Evolutionary conservation across 352 stramenopile genomes (phyloP), one percentile per base, ranked within the genome.

Genomic region (Globisporangium acanthophoron): DNA sequence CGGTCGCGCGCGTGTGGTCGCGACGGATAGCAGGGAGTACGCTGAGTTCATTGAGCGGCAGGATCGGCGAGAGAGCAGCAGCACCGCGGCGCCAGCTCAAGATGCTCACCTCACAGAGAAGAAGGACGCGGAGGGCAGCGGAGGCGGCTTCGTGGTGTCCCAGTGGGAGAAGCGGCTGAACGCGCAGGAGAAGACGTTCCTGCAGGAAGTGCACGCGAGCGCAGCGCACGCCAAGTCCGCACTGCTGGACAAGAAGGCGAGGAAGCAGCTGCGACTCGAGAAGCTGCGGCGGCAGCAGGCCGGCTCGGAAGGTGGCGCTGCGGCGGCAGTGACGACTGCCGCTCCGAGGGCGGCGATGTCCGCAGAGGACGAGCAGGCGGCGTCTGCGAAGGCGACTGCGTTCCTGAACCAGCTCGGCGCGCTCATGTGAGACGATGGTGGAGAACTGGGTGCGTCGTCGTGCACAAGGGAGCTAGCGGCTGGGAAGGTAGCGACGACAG

Each of bases 111-210:
- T 27, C n/a, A 3, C 46, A 11, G 5, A 6, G 27, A 13, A 43
- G 13, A 43, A 15, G 8, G 37, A 43, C n/a, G 37, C 37, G 37
- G 37, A 43, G 4, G 37, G 37, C 8, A 43, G 37, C 37, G 12
- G 55, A 3, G 73, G 80, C 24, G 86, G 81, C 49, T 94, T 88
- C 63, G 84, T 94, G 20, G 71, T 80, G 12, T 92, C 84, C 11
- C 84, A 92, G 46, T 94, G 84, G 84, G 84, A 94, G 48, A 82
- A 86, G 56, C 79, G 74, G 13, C 66, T 94, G 18, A 88, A 87
- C 31, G 56, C 39, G 24, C 44, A 59, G 1, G 84, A 94, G 55
- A 94, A 92, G 57, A 37, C 61, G 6, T 82, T 85, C 56, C 51
- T 94, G 3, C 67, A 78, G 44, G 57, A 92, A 67, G 80, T 94